Evolutionary conservation across 1,284 basidiomycete species (phyloP), one percentile per base, ranked within the genome.

Genomic region (Rhodotorula sp.): DNA sequence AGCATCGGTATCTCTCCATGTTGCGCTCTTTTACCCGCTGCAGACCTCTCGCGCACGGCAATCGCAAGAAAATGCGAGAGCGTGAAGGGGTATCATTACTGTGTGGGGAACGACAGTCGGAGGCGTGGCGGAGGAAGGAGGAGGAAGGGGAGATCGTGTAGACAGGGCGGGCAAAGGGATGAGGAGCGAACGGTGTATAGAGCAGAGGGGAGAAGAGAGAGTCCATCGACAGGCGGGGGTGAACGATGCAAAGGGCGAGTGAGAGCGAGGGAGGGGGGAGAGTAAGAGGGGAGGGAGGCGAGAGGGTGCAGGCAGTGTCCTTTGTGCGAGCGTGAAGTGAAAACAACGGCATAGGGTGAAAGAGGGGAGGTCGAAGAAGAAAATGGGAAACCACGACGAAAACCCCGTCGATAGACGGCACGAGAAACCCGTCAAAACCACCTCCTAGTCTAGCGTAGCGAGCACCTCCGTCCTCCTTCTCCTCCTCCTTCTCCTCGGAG

Each of bases 81-180:
- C 46, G 29, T 19, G 22, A 39, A 9, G 27, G 62, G 62, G 62
- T 64, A 64, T 64, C 61, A 64, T 64, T 64, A 64, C 53, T 29
- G 29, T 32, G 25, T 51, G 27, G 48, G 27, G 29, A 29, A 34
- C 37, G 61, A 48, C 13, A 39, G 44, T 46, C 22, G 48, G 39
- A 19, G 41, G 17, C 17, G 6, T 25, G 29, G 29, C 13, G 19
- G 29, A 3, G 25, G 53, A 36, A 22, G 58, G 29, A 34, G 54
- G 15, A n/a, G n/a, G 54, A 15, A 17, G 13, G 21, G 25, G 29
- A 41, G 54, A 32, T 29, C 32, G 39, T 58, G 56, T 58, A 29
- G 27, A 36, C 32, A 34, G 17, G 29, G 51, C 22, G 61, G n/a
- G 44, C 15, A 61, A 22, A 48, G 44, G 44, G 39, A 36, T 21